phyloP scores from a whole-genome alignment of 495 filamentous ascomycete genomes.

The Aspergillus funiculosus region DNA sequence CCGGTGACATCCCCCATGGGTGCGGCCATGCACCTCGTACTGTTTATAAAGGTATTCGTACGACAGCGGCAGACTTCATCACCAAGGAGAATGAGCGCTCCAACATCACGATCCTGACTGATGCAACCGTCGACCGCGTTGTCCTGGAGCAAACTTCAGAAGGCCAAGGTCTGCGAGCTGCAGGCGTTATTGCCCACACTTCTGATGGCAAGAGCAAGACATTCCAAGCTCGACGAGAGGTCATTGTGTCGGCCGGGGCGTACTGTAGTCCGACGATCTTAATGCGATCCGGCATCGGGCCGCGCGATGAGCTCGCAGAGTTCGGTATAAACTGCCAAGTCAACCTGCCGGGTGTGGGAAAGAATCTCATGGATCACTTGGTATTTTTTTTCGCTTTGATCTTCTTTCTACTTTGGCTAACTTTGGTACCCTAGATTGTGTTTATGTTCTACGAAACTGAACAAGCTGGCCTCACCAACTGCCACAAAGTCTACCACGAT shows the following conservation, averaged over 20 bases:
- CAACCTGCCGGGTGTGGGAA: conserved; percentile 50
- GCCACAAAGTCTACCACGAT: conserved; percentile 34
- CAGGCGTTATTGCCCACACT: conserved; percentile 21
- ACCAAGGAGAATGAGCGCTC: conserved; percentile 30
- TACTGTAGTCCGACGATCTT: conserved; percentile 55
- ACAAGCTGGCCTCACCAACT: conserved; percentile 38
- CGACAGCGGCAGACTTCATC: conserved; percentile 45
- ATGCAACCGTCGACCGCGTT: conserved; percentile 35
- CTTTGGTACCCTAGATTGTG: conserved; percentile 27
- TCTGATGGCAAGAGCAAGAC: conserved; percentile 27
- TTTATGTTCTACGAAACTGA: conserved; percentile 48
- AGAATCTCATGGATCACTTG: conserved; percentile 51
- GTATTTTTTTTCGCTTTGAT: conserved; percentile 13
- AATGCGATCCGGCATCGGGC: conserved; percentile 51
- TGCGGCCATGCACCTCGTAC: conserved; percentile 49
- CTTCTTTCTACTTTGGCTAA: neutral
- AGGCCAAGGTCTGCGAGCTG: conserved; percentile 22
- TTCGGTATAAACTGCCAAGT: conserved; percentile 43
- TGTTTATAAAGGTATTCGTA: conserved; percentile 44
- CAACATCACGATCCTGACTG: conserved; percentile 36
- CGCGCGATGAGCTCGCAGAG: conserved; percentile 41
- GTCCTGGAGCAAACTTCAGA: conserved; percentile 17
- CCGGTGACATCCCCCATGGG: conserved; percentile 42
- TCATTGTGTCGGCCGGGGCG: conserved; percentile 48
- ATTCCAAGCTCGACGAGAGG: conserved; percentile 37